Conservation (phyloP, 163 green algal genomes). For the Scenedesmus sp. region DNA sequence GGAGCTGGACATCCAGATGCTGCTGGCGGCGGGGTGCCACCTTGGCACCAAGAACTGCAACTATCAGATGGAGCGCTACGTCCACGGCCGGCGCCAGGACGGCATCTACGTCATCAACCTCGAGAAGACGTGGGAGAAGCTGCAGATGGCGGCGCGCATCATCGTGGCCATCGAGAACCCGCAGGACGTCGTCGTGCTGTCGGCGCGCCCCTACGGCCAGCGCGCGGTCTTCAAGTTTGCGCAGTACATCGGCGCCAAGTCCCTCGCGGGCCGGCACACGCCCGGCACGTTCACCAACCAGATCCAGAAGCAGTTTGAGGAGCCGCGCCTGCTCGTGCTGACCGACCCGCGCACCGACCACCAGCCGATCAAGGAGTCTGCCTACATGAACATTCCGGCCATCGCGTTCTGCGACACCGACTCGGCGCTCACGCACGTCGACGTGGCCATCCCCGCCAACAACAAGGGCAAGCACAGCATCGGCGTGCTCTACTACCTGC, state of each 20-base stretch:
- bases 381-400: constrained; percentile 99
- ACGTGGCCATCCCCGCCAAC: constrained; percentile 99
- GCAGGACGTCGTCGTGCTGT: constrained; percentile 81
- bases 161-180: constrained; percentile 99
- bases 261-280: constrained; percentile 96
- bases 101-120: constrained; percentile 99
- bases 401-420: constrained; percentile 99
- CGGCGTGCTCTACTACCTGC: constrained; percentile 97
- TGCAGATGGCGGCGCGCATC: constrained; percentile 96
- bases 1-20: constrained; percentile 93
- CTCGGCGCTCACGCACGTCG: constrained; percentile 92
- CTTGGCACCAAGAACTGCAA: constrained; percentile 96
- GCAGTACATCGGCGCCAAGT: constrained; percentile 95
- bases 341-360: constrained; percentile 88
- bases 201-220: constrained; percentile 93
- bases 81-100: constrained; percentile 90
- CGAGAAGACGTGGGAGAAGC: constrained; percentile 98
- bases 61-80: constrained; percentile 97
- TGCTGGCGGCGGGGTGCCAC: constrained; percentile 90
- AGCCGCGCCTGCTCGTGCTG: constrained; percentile 97
- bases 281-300: constrained; percentile 99
- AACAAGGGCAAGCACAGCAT: constrained; percentile 99
- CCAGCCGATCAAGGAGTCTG: constrained; percentile 97
- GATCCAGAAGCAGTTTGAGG: constrained; percentile 97
- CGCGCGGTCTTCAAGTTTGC: constrained; percentile 99